These are phyloP conservation scores for Trebouxia sp. DNA, from an alignment of 139 green algal species.

Conservation along the genomic window DNA sequence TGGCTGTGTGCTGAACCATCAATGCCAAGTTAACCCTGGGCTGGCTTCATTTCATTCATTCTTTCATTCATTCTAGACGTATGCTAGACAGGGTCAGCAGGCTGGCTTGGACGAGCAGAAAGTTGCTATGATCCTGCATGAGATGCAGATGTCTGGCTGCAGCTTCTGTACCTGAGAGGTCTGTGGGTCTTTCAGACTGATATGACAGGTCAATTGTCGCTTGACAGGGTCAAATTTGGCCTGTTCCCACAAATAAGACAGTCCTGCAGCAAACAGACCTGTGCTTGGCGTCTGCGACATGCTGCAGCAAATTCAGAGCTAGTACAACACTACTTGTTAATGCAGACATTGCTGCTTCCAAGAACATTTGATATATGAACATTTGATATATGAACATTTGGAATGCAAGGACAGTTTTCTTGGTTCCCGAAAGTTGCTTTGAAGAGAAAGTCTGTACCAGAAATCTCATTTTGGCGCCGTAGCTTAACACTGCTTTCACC, in stretches of 20 bases:
- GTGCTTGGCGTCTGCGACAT: neutral
- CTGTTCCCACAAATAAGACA: conserved; percentile 37
- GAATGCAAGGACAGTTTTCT: too few relatives aligned
- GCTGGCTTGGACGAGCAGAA: too few relatives aligned
- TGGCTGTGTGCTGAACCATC: too few relatives aligned
- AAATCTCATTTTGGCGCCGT: conserved; percentile 19
- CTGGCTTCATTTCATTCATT: too few relatives aligned
- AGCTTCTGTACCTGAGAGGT: neutral
- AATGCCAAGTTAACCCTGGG: too few relatives aligned
- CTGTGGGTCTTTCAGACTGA: conserved; percentile 20
- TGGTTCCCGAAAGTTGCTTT: too few relatives aligned
- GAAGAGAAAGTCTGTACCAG: too few relatives aligned
- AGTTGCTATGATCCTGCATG: too few relatives aligned
- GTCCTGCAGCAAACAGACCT: neutral
- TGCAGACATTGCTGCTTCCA: neutral
- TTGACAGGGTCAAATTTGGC: conserved; percentile 31
- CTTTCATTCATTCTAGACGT: neutral
- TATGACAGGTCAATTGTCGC: conserved; percentile 28
- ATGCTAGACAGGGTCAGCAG: too few relatives aligned
- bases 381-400: too few relatives aligned
- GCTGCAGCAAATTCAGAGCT: neutral
- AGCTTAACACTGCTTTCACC: conserved; percentile 12
- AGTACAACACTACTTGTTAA: neutral
- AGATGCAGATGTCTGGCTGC: neutral
- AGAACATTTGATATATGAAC: neutral